A percentile compares a stretch with the other conserved stretches of the same genome.
Evolutionary conservation across 2,329 filamentous ascomycete genomes (phyloP).

Genomic region (Cercospora sp.): DNA sequence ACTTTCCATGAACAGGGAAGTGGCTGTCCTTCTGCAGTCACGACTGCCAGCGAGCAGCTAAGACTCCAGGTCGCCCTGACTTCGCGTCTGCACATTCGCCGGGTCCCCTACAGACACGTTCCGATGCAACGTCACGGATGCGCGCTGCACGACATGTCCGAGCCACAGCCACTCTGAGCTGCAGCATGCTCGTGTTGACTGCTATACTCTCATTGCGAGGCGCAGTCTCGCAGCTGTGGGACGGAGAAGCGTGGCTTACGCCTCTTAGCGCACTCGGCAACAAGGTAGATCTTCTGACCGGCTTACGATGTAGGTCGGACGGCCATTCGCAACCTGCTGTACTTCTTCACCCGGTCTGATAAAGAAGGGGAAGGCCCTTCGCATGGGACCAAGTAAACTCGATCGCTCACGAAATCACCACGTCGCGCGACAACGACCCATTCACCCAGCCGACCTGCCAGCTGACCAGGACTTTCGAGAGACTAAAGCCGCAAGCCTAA

Average conservation of each 20-base stretch:
- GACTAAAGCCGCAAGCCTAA: not conserved
- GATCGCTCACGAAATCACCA: not conserved
- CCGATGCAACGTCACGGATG: not conserved
- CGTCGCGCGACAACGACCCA: not conserved
- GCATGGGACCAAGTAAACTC: not conserved
- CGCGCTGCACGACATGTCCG: not conserved
- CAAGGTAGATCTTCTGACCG: conserved; percentile 1
- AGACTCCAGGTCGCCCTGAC: not conserved
- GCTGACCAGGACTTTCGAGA: not conserved
- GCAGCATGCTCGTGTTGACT: not conserved
- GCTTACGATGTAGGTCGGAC: not conserved
- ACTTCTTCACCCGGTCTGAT: not conserved
- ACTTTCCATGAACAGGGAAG: not conserved
- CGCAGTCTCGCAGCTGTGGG: not conserved
- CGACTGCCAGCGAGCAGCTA: not conserved
- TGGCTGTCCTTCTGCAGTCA: not conserved
- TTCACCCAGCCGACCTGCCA: not conserved
- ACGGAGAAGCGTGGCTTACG: conserved; percentile 3
- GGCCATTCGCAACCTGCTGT: not conserved
- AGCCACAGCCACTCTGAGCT: not conserved
- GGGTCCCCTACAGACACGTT: not conserved
- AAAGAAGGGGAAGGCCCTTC: not conserved
- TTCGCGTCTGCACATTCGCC: not conserved
- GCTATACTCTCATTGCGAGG: not conserved
- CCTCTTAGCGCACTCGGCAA: conserved; percentile 1